Conservation (phyloP, 2,329 filamentous ascomycete species). For the Fusarium tuaranense region DNA sequence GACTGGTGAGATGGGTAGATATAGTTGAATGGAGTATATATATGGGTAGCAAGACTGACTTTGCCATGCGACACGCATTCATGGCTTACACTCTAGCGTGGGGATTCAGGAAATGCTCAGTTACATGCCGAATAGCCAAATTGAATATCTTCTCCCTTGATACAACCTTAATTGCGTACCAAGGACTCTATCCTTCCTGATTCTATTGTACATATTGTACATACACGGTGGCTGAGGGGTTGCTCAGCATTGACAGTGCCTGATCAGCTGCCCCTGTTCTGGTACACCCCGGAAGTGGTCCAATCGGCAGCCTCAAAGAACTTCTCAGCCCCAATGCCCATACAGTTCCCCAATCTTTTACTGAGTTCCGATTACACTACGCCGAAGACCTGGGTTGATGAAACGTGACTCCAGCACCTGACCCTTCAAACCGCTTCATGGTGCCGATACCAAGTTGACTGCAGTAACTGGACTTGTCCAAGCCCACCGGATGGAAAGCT, state of each 20-base stretch:
- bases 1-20: slow-evolving; percentile 43
- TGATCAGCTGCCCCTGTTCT: neutral
- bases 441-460: neutral
- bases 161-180: neutral
- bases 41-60: neutral
- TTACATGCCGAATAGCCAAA: neutral
- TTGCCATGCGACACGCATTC: neutral
- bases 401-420: neutral
- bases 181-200: neutral
- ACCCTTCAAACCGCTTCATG: neutral
- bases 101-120: neutral
- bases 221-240: neutral
- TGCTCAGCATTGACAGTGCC: neutral
- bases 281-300: neutral
- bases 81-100: neutral
- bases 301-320: neutral
- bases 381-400: neutral
- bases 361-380: neutral
- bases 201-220: neutral
- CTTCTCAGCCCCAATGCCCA: neutral
- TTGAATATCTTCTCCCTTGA: neutral
- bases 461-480: neutral
- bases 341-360: neutral
- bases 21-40: neutral
- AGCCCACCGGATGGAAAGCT: neutral